Base-by-base conservation (phyloP, 2,329 filamentous ascomycete species). In the Bipolaris gigantea region DNA sequence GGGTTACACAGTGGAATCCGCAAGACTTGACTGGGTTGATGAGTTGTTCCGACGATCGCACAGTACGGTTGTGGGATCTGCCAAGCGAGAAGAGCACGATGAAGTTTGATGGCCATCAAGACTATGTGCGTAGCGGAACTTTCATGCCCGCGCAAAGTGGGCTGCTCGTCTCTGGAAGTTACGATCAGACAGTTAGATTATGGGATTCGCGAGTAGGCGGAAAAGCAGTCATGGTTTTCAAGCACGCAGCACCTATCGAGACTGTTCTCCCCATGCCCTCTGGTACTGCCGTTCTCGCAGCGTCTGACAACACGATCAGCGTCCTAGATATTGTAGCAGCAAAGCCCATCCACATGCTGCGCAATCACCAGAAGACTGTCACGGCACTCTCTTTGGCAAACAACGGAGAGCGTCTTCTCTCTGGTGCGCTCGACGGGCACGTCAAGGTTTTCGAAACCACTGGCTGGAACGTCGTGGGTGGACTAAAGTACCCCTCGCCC, bases 321-420 rank as follows among this genome's bases (percentile, higher is more conserved):
- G 91, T 99, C 10, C 82, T 99, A 57, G 94, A 99, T 73, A 83
- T 99, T 40, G 89, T 97, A 15, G 93, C 92, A 45, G 94, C 90
- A 23, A 91, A 90, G 69, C 92, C 93, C 4, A 80, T 96, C 53
- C 88, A 92, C 64, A 81, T 96, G 70, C 87, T 99, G 59, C 88
- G 87, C 64, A 97, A 95, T 73, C 94, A 99, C 76, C 94, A 99
- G 72, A 99, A 97, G 84, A 96, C 94, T 0, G 92, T 99, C 56
- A 97, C 94, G 0, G 87, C 89, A 7, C 82, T 99, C 50, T 87
- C 88, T 47, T 79, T 95, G 32, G 92, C 92, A 7, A 92, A 90
- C 40, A 85, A 89, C 63, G 90, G 89, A 42, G 85, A 85, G 46
- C 85, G 94, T 46, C 82, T 99, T 52, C 84, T 99, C 49, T 92